Evolutionary conservation across 495 filamentous ascomycete species (phyloP).

Genomic region (Letharia lupina): DNA sequence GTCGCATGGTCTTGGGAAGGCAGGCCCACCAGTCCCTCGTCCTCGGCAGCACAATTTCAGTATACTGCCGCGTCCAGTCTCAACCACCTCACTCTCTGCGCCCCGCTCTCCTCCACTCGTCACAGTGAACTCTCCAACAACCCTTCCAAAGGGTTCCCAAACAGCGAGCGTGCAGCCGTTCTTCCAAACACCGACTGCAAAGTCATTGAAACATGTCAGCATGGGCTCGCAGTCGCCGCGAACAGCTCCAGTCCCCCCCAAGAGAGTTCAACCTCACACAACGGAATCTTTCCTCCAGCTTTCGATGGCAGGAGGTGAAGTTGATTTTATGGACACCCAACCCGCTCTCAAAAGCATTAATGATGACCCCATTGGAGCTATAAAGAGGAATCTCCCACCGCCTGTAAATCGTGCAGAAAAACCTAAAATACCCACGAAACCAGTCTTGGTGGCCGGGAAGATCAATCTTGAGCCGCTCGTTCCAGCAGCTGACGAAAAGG

Average conservation of each 20-base stretch:
- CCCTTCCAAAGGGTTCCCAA: slow-evolving; percentile 47
- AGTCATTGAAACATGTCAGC: slow-evolving; percentile 21
- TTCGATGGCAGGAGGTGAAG: not conserved
- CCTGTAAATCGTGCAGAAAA: slow-evolving; percentile 76
- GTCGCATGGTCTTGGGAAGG: not conserved
- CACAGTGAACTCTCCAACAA: slow-evolving; percentile 64
- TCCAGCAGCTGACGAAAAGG: slow-evolving; percentile 36
- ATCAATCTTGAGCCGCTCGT: slow-evolving; percentile 10
- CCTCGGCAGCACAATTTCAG: not conserved
- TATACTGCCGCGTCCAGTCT: slow-evolving; percentile 34
- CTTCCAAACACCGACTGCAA: slow-evolving; percentile 22
- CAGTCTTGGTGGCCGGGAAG: slow-evolving; percentile 22
- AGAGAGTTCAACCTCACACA: not conserved
- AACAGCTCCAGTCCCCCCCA: slow-evolving; percentile 1
- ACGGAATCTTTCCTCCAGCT: not conserved
- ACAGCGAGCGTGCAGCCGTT: slow-evolving; percentile 22
- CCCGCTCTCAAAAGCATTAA: slow-evolving; percentile 3
- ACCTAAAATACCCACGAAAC: slow-evolving; percentile 57
- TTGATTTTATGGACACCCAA: not conserved
- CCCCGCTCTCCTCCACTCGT: slow-evolving; percentile 60
- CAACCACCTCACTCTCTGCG: slow-evolving; percentile 48
- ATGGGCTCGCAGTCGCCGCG: not conserved
- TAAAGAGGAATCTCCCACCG: slow-evolving; percentile 46
- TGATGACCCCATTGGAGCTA: slow-evolving; percentile 23
- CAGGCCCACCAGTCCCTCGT: slow-evolving; percentile 10